Conservation (phyloP, 176 grass and related monocot genomes). For the Carex littledalei region DNA sequence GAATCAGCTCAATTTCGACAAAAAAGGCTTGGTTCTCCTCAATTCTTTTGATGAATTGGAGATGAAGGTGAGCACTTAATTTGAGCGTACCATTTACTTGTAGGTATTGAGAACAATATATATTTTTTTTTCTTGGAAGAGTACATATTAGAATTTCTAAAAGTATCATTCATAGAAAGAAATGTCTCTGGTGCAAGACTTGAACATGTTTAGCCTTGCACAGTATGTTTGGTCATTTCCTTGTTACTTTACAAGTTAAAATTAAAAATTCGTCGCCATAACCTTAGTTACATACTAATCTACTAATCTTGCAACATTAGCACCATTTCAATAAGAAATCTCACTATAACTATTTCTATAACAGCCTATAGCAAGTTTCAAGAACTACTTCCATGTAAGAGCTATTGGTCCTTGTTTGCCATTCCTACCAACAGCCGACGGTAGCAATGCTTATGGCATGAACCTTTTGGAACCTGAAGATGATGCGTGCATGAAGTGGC, state of each 20-base stretch:
- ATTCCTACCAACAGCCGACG: not conserved
- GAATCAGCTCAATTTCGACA: conserved; percentile 30
- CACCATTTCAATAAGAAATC: not conserved
- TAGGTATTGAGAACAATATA: not conserved
- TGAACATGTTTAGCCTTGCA: not conserved
- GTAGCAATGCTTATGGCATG: conserved; percentile 30
- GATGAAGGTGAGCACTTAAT: conserved; percentile 33
- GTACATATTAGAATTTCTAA: not conserved
- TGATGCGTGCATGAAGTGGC: conserved; percentile 50
- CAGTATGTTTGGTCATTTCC: not conserved
- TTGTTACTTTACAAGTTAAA: not conserved
- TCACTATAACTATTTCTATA: not conserved
- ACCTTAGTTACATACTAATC: not conserved
- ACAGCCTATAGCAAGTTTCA: not conserved
- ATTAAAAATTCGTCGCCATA: not conserved
- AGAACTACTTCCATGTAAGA: conserved; percentile 1
- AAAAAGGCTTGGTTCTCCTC: conserved; percentile 51
- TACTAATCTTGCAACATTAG: too few relatives aligned
- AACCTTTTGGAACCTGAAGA: conserved; percentile 40
- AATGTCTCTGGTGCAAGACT: not conserved
- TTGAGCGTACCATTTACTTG: not conserved
- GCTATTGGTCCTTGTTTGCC: conserved; percentile 32
- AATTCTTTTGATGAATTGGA: conserved; percentile 73
- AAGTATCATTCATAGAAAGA: not conserved
- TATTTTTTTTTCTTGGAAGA: not conserved